Base-by-base conservation (phyloP, 352 stramenopile species). In the Salisapilia sapeloensis region DNA sequence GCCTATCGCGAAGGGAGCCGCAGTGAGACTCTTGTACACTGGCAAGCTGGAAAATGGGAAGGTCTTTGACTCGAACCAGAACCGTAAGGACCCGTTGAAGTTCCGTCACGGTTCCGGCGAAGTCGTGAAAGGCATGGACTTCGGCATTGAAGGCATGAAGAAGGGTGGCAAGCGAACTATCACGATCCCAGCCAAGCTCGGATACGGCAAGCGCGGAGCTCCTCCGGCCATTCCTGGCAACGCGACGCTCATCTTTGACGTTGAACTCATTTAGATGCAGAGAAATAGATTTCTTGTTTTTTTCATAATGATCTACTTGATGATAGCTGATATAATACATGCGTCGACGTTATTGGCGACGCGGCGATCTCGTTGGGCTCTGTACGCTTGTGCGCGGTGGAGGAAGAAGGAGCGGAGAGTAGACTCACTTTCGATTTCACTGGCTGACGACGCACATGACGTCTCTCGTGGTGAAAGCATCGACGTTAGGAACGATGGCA, bases 81-180 rank as follows among this genome's bases (percentile, higher is more conserved):
- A 76, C 56, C 75, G 76, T 46, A 87, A 85, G 50, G 69, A 64
- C 36, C 72, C 76, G 33, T 91, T 91, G 49, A 54, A 52, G 29
- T 91, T 91, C 64, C 67, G 66, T 24, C 71, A 86, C 33, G 72
- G 76, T 33, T 65, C 84, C 17, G 76, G 76, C 24, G 64, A 94
- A 34, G 89, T 97, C 19, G 96, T 97, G 55, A 91, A 94, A 48
- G 90, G 90, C 44, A 97, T 94, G 86, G 92, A 97, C 53, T 80
- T 95, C 42, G 76, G 90, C 25, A 93, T 98, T 11, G 65, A 86
- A 29, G 76, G 72, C 42, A 91, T 91, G 71, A 69, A 70, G 20
- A 38, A 74, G 1, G 76, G 76, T 19, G 77, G 74, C 43, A 91
- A 98, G 66, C 90, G 92, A 29, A 92, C 75, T 17, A 84, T 98